Evolutionary conservation across 1,284 basidiomycete species (phyloP), one percentile per base, ranked within the genome.

Genomic region (Cryptococcus sp.): DNA sequence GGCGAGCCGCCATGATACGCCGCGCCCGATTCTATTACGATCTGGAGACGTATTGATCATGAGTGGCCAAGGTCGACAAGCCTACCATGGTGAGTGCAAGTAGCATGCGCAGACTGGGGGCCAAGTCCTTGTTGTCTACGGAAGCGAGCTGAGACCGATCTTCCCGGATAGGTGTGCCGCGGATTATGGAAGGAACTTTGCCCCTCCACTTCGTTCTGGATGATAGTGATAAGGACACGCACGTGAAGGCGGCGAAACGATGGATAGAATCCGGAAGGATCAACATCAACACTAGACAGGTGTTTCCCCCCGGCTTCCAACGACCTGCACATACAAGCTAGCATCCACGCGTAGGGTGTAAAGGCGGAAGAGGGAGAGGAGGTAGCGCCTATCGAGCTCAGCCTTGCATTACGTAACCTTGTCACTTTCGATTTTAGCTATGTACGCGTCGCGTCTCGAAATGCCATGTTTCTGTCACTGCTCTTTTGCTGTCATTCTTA

Each of bases 1-100:
- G 0, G 77, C 82, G 7, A 89, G 88, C 2, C 83, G 92, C 51
- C 86, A 92, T 54, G 81, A 81, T 0, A 82, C 85, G n/a, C 93
- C 93, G 0, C 79, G 85, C 11, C 85, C 92, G 0, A 85, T 96
- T 56, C 81, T 95, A 15, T 81, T 96, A 1, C 85, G 90, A 20
- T 92, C 90, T 0, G 93, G 93, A 7, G 93, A 96, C 71, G 85
- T 89, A 0, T 81, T 94, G n/a, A 86, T 95, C 68, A 94, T 96
- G 91, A 88, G 89, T 1, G 93, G 93, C 0, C 79, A 81, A 23
- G 90, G 90, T 64, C 83, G 93, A 53, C 82, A 91, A 43, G 88
- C 87, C 25, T 96, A 91, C 72, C 93, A 96, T 67, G 93, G 89
- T 87, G 46, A 51, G 82, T 60, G n/a, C 30, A 35, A 23, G 8